These are phyloP conservation scores for Lactarius psammicola DNA, from an alignment of 768 basidiomycete species.

Conservation along the genomic window DNA sequence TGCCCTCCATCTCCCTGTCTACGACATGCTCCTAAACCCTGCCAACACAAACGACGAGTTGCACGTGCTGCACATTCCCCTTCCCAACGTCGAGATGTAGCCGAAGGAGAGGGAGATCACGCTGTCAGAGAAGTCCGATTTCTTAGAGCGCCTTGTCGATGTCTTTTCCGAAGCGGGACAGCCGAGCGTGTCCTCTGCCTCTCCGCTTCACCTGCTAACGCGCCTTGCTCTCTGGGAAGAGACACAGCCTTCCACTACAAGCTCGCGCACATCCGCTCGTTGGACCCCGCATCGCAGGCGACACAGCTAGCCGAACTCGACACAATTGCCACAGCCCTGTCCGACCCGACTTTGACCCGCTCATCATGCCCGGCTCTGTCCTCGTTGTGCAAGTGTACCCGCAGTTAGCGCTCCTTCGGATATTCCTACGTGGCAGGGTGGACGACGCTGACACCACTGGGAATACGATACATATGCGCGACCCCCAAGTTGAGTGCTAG, in stretches of 20 bases:
- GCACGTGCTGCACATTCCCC: too few species aligned
- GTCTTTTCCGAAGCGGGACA: too few species aligned
- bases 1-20: too few species aligned
- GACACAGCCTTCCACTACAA: too few species aligned
- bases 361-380: constrained; percentile 41
- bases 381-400: constrained; percentile 38
- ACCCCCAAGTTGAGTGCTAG: constrained; percentile 81
- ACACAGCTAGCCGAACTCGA: constrained; percentile 39
- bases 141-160: constrained; percentile 51
- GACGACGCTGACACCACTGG: constrained; percentile 49
- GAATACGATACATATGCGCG: constrained; percentile 49
- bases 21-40: too few species aligned
- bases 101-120: too few species aligned
- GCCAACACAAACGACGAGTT: too few species aligned
- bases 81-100: too few species aligned
- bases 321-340: constrained; percentile 60
- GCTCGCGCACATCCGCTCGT: too few species aligned
- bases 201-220: constrained; percentile 47
- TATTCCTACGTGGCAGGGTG: constrained; percentile 66
- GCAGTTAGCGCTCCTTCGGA: constrained; percentile 66
- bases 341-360: constrained; percentile 74
- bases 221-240: constrained; percentile 48
- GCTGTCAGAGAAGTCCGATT: too few species aligned
- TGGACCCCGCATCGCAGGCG: too few species aligned
- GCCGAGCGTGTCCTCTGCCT: too few species aligned